A percentile compares a stretch with the other conserved stretches of the same genome.
Evolutionary conservation across 2,329 filamentous ascomycete species (phyloP).

Genomic region (Cladosporium sp.): DNA sequence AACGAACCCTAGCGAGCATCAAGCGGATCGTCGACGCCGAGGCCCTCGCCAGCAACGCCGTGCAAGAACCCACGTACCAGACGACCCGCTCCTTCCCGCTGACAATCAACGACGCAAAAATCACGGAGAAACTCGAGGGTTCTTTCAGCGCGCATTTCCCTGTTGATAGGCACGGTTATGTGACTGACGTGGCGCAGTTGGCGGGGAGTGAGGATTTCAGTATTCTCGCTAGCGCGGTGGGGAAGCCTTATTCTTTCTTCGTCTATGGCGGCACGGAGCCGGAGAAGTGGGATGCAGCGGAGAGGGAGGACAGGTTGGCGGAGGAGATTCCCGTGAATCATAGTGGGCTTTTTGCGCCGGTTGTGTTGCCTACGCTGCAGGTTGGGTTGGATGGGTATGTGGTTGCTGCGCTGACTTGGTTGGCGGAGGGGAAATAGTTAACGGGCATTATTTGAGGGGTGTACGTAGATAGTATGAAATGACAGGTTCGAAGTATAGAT

Average conservation of each 20-base stretch:
- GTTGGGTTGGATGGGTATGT: constrained; percentile 41
- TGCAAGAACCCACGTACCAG: constrained; percentile 40
- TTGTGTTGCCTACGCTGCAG: constrained; percentile 54
- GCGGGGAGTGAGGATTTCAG: constrained; percentile 56
- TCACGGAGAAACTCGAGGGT: constrained; percentile 39
- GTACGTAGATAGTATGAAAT: neutral
- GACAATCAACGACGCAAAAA: constrained; percentile 47
- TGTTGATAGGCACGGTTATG: constrained; percentile 29
- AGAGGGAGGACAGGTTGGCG: constrained; percentile 41
- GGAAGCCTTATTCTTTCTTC: constrained; percentile 52
- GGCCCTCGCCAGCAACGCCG: constrained; percentile 44
- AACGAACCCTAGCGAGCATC: constrained; percentile 45
- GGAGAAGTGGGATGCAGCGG: constrained; percentile 46
- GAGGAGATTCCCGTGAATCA: constrained; percentile 56
- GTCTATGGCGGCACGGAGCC: constrained; percentile 51
- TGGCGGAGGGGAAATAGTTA: constrained; percentile 20
- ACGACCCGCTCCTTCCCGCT: constrained; percentile 43
- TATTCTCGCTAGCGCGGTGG: constrained; percentile 48
- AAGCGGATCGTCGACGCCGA: constrained; percentile 54
- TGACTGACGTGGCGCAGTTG: constrained; percentile 38
- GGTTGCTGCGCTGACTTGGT: constrained; percentile 31
- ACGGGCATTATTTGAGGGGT: neutral
- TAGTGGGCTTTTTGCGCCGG: constrained; percentile 54
- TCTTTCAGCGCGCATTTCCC: constrained; percentile 46
- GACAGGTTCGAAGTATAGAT: neutral